Evolutionary conservation across 1,284 basidiomycete species (phyloP).

Genomic region (Coniophora puteana): DNA sequence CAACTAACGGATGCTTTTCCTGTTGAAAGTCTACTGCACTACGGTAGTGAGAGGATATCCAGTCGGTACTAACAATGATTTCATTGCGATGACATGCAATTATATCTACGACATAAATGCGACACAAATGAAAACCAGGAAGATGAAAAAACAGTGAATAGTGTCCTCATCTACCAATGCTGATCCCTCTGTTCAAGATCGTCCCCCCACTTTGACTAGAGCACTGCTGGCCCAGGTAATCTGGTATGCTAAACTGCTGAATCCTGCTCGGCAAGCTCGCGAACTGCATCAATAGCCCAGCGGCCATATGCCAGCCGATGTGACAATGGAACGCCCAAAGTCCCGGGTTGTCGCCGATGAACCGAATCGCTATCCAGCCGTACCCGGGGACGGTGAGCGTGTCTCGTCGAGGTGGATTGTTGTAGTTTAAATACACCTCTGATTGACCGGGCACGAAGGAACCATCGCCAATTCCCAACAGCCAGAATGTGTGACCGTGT

Average conservation of each 20-base stretch:
- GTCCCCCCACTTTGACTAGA: conserved; percentile 22
- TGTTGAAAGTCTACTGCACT: conserved; percentile 5
- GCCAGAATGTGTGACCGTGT: conserved; percentile 26
- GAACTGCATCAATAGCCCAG: conserved; percentile 32
- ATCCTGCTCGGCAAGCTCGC: conserved; percentile 25
- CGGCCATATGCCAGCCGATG: conserved; percentile 44
- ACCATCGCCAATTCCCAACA: conserved; percentile 24
- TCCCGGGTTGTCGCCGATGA: conserved; percentile 36
- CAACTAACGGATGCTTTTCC: no score
- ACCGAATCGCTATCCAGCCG: conserved; percentile 28
- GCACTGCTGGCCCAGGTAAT: conserved; percentile 23
- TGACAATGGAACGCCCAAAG: conserved; percentile 47
- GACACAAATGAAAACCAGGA: no score
- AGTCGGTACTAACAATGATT: background rate
- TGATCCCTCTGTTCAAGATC: conserved; percentile 11
- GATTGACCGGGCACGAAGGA: conserved; percentile 19
- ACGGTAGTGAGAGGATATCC: conserved; percentile 8
- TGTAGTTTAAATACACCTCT: conserved; percentile 15
- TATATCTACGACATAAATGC: background rate
- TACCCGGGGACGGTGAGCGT: conserved; percentile 26
- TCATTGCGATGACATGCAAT: background rate
- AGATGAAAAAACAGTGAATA: no score
- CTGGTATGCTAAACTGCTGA: conserved; percentile 23
- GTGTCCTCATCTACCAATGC: no score
- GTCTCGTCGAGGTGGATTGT: conserved; percentile 27